phyloP scores from a whole-genome alignment of 2,329 filamentous ascomycete species.

The Akanthomyces lecanii region DNA sequence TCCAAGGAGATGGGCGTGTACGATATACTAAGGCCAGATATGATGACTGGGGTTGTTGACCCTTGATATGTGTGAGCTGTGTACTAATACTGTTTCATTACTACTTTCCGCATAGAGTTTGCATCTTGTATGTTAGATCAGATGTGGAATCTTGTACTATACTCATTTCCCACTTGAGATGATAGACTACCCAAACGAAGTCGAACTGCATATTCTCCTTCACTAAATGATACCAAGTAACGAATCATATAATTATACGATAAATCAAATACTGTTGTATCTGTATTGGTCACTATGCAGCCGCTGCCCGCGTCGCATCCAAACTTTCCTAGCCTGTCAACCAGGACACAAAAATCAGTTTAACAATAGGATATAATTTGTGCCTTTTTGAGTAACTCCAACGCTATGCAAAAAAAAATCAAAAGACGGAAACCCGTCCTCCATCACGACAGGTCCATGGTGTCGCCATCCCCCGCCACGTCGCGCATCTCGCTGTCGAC shows the following conservation, averaged over 20 bases:
- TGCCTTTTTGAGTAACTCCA: conserved; percentile 31
- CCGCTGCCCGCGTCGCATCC: no score
- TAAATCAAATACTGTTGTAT: no score
- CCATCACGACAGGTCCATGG: conserved; percentile 12
- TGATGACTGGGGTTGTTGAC: not conserved
- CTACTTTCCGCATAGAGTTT: not conserved
- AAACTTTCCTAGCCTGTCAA: not conserved
- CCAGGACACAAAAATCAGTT: not conserved
- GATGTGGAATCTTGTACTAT: not conserved
- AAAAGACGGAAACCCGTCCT: not conserved
- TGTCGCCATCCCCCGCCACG: not conserved
- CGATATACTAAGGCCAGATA: conserved; percentile 27
- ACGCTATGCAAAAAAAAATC: conserved; percentile 37
- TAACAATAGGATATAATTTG: not conserved
- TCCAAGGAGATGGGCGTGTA: conserved; percentile 43
- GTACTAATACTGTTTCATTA: conserved; percentile 3
- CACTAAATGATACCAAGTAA: not conserved
- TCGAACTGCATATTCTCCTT: no score
- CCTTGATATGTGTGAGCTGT: not conserved
- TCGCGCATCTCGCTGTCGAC: conserved; percentile 32
- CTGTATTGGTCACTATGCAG: no score
- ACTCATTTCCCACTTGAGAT: not conserved
- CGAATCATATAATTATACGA: not conserved
- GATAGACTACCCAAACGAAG: not conserved
- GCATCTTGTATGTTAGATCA: not conserved